Evolutionary conservation across 257 asterid genomes (phyloP).

Genomic region (Solanum appendiculatum): DNA sequence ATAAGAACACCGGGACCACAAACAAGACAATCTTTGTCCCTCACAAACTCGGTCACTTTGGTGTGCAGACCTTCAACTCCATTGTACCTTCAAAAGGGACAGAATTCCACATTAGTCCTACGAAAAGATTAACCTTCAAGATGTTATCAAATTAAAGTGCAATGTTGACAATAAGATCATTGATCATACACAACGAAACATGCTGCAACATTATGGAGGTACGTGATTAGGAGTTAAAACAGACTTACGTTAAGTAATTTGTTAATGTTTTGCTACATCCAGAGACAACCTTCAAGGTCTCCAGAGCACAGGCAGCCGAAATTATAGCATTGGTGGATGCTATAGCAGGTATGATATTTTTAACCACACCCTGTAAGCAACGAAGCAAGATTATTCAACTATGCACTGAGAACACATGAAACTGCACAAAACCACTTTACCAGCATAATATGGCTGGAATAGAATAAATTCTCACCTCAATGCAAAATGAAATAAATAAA

Average conservation of each 20-base stretch:
- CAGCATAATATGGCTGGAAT: background rate
- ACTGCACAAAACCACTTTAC: background rate
- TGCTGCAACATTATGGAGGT: background rate
- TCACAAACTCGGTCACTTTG: slow-evolving; percentile 80
- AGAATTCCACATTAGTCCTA: background rate
- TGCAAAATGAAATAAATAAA: background rate
- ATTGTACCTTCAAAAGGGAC: slow-evolving; percentile 45
- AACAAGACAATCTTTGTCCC: slow-evolving; percentile 77
- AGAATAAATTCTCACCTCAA: background rate
- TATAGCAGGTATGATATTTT: slow-evolving; percentile 96
- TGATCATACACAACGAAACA: background rate
- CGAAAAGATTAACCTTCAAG: background rate
- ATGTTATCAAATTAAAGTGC: background rate
- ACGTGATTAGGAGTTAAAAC: background rate
- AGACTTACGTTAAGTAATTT: slow-evolving; percentile 76
- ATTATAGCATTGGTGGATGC: slow-evolving; percentile 97
- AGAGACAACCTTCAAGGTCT: slow-evolving; percentile 87
- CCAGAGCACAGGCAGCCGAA: slow-evolving; percentile 96
- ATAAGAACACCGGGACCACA: slow-evolving; percentile 98
- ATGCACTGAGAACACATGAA: background rate
- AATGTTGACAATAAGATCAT: background rate
- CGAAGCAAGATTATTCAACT: background rate
- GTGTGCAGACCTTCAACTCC: slow-evolving; percentile 97
- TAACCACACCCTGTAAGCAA: slow-evolving; percentile 82
- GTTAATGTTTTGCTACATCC: slow-evolving; percentile 87